These are phyloP conservation scores for Marasmius sp. DNA, from an alignment of 1,284 basidiomycete species.

Conservation along the genomic window DNA sequence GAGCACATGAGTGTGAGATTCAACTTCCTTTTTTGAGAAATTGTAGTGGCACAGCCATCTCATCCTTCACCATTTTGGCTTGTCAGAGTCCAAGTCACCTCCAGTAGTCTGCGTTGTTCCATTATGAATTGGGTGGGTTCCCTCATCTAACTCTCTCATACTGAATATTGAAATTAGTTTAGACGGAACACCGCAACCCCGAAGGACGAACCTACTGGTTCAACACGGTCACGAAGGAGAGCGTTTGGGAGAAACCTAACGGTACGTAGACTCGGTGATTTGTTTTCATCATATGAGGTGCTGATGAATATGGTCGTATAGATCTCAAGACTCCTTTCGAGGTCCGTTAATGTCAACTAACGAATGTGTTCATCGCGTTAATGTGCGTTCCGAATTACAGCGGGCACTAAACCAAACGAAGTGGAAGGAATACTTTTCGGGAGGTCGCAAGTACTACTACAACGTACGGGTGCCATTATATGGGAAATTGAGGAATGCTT, in stretches of 20 bases:
- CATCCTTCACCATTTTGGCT: not conserved
- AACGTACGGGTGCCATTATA: conserved; percentile 53
- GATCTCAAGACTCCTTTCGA: conserved; percentile 86
- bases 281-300: conserved; percentile 7
- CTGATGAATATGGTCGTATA: conserved; percentile 21
- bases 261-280: conserved; percentile 39
- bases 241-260: conserved; percentile 88
- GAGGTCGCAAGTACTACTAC: conserved; percentile 91
- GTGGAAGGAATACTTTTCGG: conserved; percentile 93
- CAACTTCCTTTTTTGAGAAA: not conserved
- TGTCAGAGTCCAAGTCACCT: too few species aligned
- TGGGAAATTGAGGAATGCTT: not conserved
- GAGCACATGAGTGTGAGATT: not conserved
- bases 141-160: not conserved
- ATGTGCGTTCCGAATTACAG: conserved; percentile 37
- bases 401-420: conserved; percentile 82
- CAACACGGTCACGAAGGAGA: conserved; percentile 73
- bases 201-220: conserved; percentile 89
- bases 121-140: conserved; percentile 28
- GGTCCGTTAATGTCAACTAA: conserved; percentile 39
- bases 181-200: conserved; percentile 82
- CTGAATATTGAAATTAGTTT: not conserved
- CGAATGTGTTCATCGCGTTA: not conserved
- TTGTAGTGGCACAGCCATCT: not conserved
- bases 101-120: too few species aligned